Base-by-base conservation (phyloP, 371 early-diverging fungal genomes). In the Vairimorpha apis region DNA sequence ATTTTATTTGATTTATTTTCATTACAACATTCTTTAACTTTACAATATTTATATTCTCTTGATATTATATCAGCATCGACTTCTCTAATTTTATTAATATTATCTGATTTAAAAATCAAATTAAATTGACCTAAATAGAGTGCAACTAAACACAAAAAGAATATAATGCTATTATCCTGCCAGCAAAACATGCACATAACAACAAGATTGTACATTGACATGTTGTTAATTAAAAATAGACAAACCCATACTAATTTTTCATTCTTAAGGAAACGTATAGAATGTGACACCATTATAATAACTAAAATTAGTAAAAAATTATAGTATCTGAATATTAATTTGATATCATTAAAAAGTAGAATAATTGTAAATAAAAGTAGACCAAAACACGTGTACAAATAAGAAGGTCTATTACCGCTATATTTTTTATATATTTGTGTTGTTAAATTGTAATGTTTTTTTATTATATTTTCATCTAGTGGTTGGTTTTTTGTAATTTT, bases 201-300 rank as follows among this genome's bases (percentile, higher is more conserved):
- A 10, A 59, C 7, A 12, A 69, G 16, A 44, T 56, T 69, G 29
- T 10, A 32, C 1, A 38, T 2, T 12, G 1, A 3, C 1, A 10
- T 7, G 30, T 69, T 55, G n/a, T 16, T 18, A 32, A 69, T 2
- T 29, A 69, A 7, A 33, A 69, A 62, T n/a, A 38, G 3, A 12
- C 29, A 23, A 10, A 59, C 21, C 58, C 60, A 69, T 16, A 69
- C 23, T 10, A 53, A 55, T 21, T 37, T 29, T 32, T 69, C 70
- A 29, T 32, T 49, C 14, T 30, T 33, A 49, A 59, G 27, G 3
- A 38, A 69, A 16, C 13, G 18, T 1, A 38, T 12, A 7, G 55
- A 55, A 37, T 59, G 59, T 16, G 32, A 59, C 10, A 69, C 70
- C 58, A 69, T 69, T 5, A 69, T 45, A n/a, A 69, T 45, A 33